These are phyloP conservation scores for Boletus coccyginus DNA, from an alignment of 768 basidiomycete species.

Conservation along the genomic window DNA sequence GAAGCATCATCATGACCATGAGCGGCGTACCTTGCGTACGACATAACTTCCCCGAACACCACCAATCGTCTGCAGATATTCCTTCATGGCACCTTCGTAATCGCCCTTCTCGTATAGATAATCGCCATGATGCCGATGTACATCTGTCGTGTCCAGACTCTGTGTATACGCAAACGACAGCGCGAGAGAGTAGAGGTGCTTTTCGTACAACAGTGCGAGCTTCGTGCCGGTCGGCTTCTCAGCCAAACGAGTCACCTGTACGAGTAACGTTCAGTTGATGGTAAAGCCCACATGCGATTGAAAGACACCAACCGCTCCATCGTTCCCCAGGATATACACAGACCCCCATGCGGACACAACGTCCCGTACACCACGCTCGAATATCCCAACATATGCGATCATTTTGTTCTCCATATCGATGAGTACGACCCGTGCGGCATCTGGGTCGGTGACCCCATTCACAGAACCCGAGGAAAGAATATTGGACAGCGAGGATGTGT, in stretches of 20 bases:
- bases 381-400: slow-evolving; percentile 78
- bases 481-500: slow-evolving; percentile 10
- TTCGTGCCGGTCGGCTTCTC: slow-evolving; percentile 85
- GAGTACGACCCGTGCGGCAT: slow-evolving; percentile 77
- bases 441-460: slow-evolving; percentile 41
- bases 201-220: slow-evolving; percentile 80
- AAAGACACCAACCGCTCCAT: slow-evolving; percentile 59
- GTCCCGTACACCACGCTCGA: slow-evolving; percentile 79
- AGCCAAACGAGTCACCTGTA: slow-evolving; percentile 60
- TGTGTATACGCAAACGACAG: slow-evolving; percentile 81
- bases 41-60: slow-evolving; percentile 92
- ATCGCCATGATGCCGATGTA: slow-evolving; percentile 88
- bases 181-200: slow-evolving; percentile 76
- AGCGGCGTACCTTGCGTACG: slow-evolving; percentile 76
- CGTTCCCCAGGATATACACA: slow-evolving; percentile 74
- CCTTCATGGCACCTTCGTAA: slow-evolving; percentile 90
- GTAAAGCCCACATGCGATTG: neutral
- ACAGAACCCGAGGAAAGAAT: neutral
- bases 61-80: slow-evolving; percentile 89
- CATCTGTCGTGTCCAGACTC: slow-evolving; percentile 81
- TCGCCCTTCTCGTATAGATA: slow-evolving; percentile 88
- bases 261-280: neutral
- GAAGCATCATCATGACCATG: neutral
- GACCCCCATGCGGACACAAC: slow-evolving; percentile 80
- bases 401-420: slow-evolving; percentile 93